Evolutionary conservation across 192 early-diverging fungal species (phyloP).

Genomic region (Geranomyces michiganensis): DNA sequence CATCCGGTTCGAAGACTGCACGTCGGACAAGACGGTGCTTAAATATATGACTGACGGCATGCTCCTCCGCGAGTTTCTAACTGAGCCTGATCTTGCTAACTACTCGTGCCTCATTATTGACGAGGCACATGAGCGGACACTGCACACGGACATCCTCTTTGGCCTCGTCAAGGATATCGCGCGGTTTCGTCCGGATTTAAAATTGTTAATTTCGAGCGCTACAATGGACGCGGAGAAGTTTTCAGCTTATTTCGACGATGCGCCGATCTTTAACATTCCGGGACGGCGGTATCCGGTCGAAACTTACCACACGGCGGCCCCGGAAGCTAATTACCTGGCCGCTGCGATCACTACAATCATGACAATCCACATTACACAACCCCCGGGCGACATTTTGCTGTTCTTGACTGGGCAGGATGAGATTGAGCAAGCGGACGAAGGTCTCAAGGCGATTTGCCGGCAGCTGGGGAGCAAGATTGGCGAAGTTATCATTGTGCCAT

Average conservation of each 20-base stretch:
- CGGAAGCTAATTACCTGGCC: slow-evolving; percentile 94
- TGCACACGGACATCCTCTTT: slow-evolving; percentile 96
- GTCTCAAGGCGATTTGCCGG: slow-evolving; percentile 70
- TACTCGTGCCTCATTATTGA: slow-evolving; percentile 97
- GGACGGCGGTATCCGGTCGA: slow-evolving; percentile 92
- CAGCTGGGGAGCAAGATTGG: slow-evolving; percentile 84
- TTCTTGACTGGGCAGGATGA: slow-evolving; percentile 98
- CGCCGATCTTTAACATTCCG: slow-evolving; percentile 92
- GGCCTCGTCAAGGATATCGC: slow-evolving; percentile 96
- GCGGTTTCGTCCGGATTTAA: slow-evolving; percentile 90
- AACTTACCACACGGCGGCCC: slow-evolving; percentile 93
- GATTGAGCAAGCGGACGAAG: slow-evolving; percentile 91
- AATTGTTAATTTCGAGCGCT: slow-evolving; percentile 93
- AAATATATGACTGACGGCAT: slow-evolving; percentile 99
- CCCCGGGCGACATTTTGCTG: slow-evolving; percentile 87
- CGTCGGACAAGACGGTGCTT: slow-evolving; percentile 88
- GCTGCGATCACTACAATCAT: slow-evolving; percentile 92
- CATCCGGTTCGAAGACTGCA: slow-evolving; percentile 98
- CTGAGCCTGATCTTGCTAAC: slow-evolving; percentile 86
- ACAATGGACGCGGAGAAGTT: slow-evolving; percentile 99
- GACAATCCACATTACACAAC: slow-evolving; percentile 90
- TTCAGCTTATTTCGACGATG: slow-evolving; percentile 91
- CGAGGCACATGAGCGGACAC: slow-evolving; percentile 96
- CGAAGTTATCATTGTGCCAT: slow-evolving; percentile 83
- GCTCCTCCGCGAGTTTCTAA: slow-evolving; percentile 96